phyloP scores from a whole-genome alignment of 2,329 filamentous ascomycete species.

The Fusarium stilboides region DNA sequence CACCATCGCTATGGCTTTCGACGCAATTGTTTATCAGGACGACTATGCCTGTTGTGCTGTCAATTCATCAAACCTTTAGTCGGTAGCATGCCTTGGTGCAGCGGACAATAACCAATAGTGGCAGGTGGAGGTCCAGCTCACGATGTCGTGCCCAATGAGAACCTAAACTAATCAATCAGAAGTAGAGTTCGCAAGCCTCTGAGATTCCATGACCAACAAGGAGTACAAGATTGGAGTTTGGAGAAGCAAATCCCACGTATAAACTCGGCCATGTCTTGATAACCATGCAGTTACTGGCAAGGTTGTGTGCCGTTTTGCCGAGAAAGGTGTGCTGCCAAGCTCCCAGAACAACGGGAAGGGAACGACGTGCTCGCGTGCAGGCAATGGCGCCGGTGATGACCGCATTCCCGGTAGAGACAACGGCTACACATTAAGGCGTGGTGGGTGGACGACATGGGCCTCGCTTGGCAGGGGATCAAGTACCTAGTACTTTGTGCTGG shows the following conservation, averaged over 20 bases:
- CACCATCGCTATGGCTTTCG: conserved; percentile 45
- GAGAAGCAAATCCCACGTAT: conserved; percentile 37
- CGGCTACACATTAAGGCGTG: conserved; percentile 11
- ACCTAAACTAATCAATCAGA: conserved; percentile 18
- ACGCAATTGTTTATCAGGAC: conserved; percentile 41
- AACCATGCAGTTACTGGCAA: conserved; percentile 11
- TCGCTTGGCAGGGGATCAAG: conserved; percentile 27
- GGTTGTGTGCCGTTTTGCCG: conserved; percentile 44
- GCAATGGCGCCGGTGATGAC: conserved; percentile 35
- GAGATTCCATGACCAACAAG: conserved; percentile 10
- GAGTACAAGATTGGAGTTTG: conserved; percentile 17
- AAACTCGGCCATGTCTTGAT: conserved; percentile 13
- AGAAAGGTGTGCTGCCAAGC: conserved; percentile 46
- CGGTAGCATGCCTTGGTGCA: conserved; percentile 5
- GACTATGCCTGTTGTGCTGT: conserved; percentile 1
- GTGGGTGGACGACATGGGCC: conserved; percentile 22
- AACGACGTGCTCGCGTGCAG: conserved; percentile 38
- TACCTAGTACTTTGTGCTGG: conserved; percentile 24
- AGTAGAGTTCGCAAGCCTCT: conserved; percentile 18
- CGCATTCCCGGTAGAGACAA: conserved; percentile 39
- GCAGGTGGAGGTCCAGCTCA: conserved; percentile 30
- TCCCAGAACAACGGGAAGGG: conserved; percentile 26
- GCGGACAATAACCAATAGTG: conserved; percentile 25
- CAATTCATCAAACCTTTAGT: conserved; percentile 1
- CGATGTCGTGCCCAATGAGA: conserved; percentile 31